A percentile compares a stretch with the other conserved stretches of the same genome.
phyloP scores from a whole-genome alignment of 75 land plant genomes.

The Adiantum capillusveneris region DNA sequence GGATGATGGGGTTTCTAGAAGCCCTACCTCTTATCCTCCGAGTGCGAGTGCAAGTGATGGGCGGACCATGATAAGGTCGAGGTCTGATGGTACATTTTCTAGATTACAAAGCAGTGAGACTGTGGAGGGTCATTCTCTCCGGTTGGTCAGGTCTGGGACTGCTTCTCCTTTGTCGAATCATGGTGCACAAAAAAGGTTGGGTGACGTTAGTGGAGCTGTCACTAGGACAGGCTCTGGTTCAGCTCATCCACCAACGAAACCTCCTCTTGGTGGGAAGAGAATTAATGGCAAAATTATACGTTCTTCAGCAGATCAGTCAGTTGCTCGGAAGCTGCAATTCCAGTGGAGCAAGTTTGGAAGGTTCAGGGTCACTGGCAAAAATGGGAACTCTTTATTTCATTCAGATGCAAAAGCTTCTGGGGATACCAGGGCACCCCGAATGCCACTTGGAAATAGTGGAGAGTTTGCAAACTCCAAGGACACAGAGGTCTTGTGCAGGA shows the following conservation, averaged over 20 bases:
- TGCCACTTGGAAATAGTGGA: neutral
- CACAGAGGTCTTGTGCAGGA: constrained; percentile 34
- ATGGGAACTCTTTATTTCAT: neutral
- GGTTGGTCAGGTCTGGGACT: neutral
- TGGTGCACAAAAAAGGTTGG: too few species aligned
- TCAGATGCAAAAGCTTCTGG: neutral
- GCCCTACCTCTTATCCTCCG: neutral
- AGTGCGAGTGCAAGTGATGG: neutral
- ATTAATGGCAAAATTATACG: too few species aligned
- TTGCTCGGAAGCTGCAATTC: too few species aligned
- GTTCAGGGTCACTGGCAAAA: neutral
- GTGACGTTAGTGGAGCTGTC: neutral
- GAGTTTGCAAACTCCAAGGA: neutral
- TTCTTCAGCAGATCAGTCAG: too few species aligned
- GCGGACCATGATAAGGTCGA: neutral
- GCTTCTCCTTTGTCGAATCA: neutral
- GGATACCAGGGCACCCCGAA: neutral
- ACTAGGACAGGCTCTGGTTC: neutral
- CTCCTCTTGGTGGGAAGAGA: neutral
- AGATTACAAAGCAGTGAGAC: neutral
- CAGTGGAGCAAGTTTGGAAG: neutral
- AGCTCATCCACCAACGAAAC: neutral
- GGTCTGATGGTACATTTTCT: constrained; percentile 1
- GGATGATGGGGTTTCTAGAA: neutral
- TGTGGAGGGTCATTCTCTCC: neutral